These are phyloP conservation scores for Dictyostelium intermedium DNA, from an alignment of 78 protist genomes.

Conservation along the genomic window DNA sequence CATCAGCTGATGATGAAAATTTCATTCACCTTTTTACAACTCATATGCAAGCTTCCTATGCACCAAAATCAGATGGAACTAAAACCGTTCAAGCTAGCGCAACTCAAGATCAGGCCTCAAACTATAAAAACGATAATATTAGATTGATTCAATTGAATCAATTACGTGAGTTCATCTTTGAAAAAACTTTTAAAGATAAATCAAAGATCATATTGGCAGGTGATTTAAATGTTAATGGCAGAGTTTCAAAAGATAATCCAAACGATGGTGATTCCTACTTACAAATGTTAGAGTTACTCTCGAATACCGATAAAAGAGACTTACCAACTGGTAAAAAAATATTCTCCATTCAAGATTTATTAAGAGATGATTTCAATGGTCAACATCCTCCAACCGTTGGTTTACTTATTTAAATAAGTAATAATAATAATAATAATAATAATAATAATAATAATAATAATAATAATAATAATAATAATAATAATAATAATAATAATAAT, in stretches of 20 bases:
- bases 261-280: constrained; percentile 9
- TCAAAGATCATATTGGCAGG: constrained; percentile 39
- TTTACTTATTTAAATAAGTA: no score
- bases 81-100: not conserved
- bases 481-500: no score
- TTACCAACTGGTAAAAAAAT: constrained; percentile 18
- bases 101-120: not conserved
- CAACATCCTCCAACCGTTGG: constrained; percentile 76
- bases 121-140: constrained; percentile 23
- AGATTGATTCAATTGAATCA: constrained; percentile 44
- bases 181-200: constrained; percentile 1
- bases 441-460: no score
- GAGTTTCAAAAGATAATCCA: constrained; percentile 6
- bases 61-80: not conserved
- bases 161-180: constrained; percentile 38
- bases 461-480: no score
- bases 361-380: constrained; percentile 32
- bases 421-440: no score
- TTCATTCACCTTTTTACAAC: constrained; percentile 57
- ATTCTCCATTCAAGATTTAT: constrained; percentile 7
- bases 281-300: constrained; percentile 42
- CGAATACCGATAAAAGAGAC: not conserved
- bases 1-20: not conserved
- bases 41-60: constrained; percentile 69
- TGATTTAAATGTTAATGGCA: constrained; percentile 62